A percentile compares a stretch with the other conserved stretches of the same genome.
Evolutionary conservation across 2,329 filamentous ascomycete genomes (phyloP).

Genomic region (Incumbomyces delicatus): DNA sequence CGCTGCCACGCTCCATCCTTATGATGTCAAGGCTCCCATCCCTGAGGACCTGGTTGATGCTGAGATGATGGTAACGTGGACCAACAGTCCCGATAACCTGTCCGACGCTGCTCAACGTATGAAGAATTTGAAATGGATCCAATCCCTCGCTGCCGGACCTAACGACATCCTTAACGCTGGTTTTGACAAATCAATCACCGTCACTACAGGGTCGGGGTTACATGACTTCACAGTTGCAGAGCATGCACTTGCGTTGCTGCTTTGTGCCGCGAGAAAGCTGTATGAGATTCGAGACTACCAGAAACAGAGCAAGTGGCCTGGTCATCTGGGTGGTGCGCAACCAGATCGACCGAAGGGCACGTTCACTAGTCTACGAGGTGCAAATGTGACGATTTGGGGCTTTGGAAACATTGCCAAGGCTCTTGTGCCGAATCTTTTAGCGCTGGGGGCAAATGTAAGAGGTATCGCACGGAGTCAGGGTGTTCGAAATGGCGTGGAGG

Average conservation of each 20-base stretch:
- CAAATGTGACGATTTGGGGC: conserved; percentile 53
- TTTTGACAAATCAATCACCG: conserved; percentile 42
- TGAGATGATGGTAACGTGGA: conserved; percentile 53
- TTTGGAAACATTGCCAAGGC: conserved; percentile 58
- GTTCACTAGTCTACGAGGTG: conserved; percentile 52
- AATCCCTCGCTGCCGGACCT: conserved; percentile 56
- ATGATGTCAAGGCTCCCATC: conserved; percentile 49
- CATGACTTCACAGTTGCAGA: conserved; percentile 58
- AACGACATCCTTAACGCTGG: conserved; percentile 56
- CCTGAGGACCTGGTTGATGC: conserved; percentile 51
- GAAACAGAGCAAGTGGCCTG: conserved; percentile 47
- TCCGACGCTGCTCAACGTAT: conserved; percentile 46
- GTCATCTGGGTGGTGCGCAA: conserved; percentile 51
- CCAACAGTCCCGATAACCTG: conserved; percentile 48
- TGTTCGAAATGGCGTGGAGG: conserved; percentile 49
- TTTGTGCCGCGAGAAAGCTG: conserved; percentile 16
- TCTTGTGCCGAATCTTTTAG: conserved; percentile 45
- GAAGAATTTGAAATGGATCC: conserved; percentile 54
- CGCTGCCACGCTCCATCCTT: conserved; percentile 46
- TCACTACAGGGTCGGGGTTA: conserved; percentile 54
- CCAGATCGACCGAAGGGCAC: conserved; percentile 35
- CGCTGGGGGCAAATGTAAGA: conserved; percentile 48
- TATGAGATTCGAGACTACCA: conserved; percentile 47
- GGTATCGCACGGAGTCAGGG: conserved; percentile 50
- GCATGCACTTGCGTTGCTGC: conserved; percentile 47